Base-by-base conservation (phyloP, 2,329 filamentous ascomycete species). In the Venturia aucupariae region DNA sequence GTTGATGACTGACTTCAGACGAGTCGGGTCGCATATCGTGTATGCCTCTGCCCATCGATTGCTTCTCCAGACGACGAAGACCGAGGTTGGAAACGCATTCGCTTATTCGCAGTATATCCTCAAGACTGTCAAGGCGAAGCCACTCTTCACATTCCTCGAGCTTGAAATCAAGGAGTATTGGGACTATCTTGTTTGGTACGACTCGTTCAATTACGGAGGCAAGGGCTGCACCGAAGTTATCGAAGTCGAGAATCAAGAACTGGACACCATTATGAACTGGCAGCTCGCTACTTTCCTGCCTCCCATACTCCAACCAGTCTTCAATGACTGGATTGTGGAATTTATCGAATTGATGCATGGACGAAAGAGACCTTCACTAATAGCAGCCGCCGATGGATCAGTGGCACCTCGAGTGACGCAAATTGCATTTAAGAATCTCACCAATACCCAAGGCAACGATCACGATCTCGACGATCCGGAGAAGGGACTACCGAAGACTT, bases 121-220 rank as follows among this genome's bases (percentile, higher is more conserved):
- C 71, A 97, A 97, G 78, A 96, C 92, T 0, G 97, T 99, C 78
- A 93, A 96, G 76, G 87, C 86, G 65, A 97, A 97, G 72, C 92
- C 94, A 0, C 83, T 97, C 0, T 99, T 99, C 77, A 90, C 97
- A 75, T 99, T 99, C 73, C 86, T 99, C 67, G 94, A 99, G 71
- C 82, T 99, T 3, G 90, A 97, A 70, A 94, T 99, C 75, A 96
- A 93, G 69, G 94, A 99, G 74, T 99, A 97, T 76, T 99, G 94
- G 94, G 94, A 99, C 75, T 97, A 97, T 71, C 85, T 99, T 0
- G 87, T 97, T 4, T 99, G 94, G 94, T 97, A 97, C 69, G 94
- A 99, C 70, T 91, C 97, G 76, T 97, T 93, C 81, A 99, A 99
- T 79, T 97, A 97, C 71, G 95, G 94, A 64, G 94, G 94, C 66